Percentiles rank a stretch among this genome's conserved stretches.
Evolutionary conservation across 768 basidiomycete species (phyloP).

Genomic region (Strobilomyces confusus): DNA sequence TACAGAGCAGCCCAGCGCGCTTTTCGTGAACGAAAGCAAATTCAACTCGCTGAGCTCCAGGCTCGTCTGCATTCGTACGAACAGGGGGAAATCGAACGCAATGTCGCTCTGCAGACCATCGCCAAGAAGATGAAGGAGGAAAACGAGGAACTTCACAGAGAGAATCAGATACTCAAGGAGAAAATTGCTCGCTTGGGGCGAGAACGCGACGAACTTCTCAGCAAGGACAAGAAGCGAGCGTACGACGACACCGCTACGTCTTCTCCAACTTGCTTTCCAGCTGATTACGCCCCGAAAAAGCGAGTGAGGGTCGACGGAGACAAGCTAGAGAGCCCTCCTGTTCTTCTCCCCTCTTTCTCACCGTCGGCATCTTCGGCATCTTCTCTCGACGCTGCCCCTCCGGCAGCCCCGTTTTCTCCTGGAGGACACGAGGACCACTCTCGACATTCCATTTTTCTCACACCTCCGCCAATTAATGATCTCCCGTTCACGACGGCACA

Average conservation of each 20-base stretch:
- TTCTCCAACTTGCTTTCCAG: constrained; percentile 21
- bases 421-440: constrained; percentile 23
- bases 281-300: constrained; percentile 34
- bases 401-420: constrained; percentile 31
- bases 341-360: constrained; percentile 23
- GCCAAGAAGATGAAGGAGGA: constrained; percentile 86
- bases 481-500: constrained; percentile 35
- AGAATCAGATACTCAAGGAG: constrained; percentile 60
- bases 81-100: constrained; percentile 87
- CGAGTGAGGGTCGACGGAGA: constrained; percentile 31
- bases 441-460: constrained; percentile 28
- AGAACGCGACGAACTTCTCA: constrained; percentile 27
- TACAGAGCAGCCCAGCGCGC: constrained; percentile 82
- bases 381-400: constrained; percentile 41
- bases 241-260: constrained; percentile 47
- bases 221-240: constrained; percentile 53
- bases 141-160: constrained; percentile 67
- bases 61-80: constrained; percentile 82
- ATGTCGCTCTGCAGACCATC: constrained; percentile 76
- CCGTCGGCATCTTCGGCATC: constrained; percentile 48
- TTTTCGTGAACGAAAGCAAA: constrained; percentile 86
- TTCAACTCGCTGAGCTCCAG: constrained; percentile 83
- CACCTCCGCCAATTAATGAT: constrained; percentile 27
- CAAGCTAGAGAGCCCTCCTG: constrained; percentile 13
- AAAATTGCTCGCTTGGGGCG: constrained; percentile 42